Percentiles rank a stretch among this genome's conserved stretches.
These are phyloP conservation scores for Zoysia pacifica DNA, from an alignment of 176 grass and related monocot species.

Conservation along the genomic window DNA sequence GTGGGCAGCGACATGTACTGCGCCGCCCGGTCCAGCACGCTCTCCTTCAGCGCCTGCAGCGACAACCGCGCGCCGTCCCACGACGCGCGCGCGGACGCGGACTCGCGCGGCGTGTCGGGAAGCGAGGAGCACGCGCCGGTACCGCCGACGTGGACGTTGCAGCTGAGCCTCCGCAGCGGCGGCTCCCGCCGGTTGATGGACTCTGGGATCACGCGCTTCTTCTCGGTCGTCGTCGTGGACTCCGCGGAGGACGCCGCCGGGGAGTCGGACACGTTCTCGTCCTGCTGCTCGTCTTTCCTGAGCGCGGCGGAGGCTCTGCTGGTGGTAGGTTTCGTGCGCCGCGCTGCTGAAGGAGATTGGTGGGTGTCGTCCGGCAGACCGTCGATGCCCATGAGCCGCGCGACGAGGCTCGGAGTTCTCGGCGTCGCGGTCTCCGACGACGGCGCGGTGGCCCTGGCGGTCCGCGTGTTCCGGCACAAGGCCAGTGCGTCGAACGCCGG, in stretches of 20 bases:
- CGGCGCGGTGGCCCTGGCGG: constrained; percentile 27
- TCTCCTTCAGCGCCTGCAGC: constrained; percentile 62
- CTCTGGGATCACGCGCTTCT: constrained; percentile 56
- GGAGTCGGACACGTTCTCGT: no score
- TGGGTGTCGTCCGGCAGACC: constrained; percentile 51
- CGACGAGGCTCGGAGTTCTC: constrained; percentile 71
- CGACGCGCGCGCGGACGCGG: constrained; percentile 46
- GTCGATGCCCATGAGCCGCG: constrained; percentile 84
- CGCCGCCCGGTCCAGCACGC: constrained; percentile 35
- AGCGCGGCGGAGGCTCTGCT: no score
- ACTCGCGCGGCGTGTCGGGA: constrained; percentile 68
- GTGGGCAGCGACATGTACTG: constrained; percentile 60
- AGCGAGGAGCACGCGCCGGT: no score
- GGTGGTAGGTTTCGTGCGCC: no score
- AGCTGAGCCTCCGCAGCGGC: constrained; percentile 69
- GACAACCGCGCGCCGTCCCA: constrained; percentile 60
- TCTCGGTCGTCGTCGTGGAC: constrained; percentile 37
- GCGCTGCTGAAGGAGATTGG: no score
- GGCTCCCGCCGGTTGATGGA: constrained; percentile 51
- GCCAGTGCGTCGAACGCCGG: constrained; percentile 49
- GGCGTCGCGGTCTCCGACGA: constrained; percentile 71
- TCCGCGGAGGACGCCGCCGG: no score
- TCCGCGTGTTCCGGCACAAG: not conserved
- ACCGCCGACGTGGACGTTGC: constrained; percentile 62
- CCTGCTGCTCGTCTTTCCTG: no score